A percentile compares a stretch with the other conserved stretches of the same genome.
phyloP scores from a whole-genome alignment of 306 rosid genomes.

The Trifolium repens region DNA sequence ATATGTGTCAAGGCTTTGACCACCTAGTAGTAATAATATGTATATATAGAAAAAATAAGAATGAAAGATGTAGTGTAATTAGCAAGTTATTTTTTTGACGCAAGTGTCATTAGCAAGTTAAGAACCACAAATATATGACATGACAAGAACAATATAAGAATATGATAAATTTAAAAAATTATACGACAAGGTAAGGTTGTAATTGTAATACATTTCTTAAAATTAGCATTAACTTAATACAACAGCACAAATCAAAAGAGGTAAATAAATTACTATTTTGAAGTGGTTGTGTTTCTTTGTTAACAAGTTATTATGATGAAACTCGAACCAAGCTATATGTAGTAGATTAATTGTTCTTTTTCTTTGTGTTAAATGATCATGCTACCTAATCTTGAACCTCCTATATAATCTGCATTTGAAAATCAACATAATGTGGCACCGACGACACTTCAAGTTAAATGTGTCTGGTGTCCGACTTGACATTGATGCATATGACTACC shows the following conservation, averaged over 20 bases:
- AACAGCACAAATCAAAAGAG: no score
- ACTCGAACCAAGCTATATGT: not conserved
- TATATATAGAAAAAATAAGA: constrained; percentile 4
- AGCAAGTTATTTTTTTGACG: no score
- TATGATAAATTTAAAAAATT: not conserved
- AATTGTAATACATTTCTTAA: not conserved
- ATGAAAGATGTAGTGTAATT: not conserved
- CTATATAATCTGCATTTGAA: no score
- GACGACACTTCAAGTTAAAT: no score
- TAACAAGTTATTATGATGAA: constrained; percentile 1
- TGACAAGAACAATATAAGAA: not conserved
- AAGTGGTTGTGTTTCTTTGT: not conserved
- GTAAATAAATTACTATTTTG: not conserved
- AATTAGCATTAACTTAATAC: not conserved
- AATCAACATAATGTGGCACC: no score
- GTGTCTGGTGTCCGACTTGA: not conserved
- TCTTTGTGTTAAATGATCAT: no score
- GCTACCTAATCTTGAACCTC: no score
- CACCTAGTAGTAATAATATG: constrained; percentile 27
- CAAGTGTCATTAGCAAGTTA: not conserved
- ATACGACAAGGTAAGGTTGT: no score
- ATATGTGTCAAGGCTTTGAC: constrained; percentile 42
- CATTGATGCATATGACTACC: not conserved
- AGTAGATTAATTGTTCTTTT: no score
- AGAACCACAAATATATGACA: not conserved